Evolutionary conservation across 176 grass and related monocot species (phyloP), one percentile per base, ranked within the genome.

Genomic region (Musa troglodytarum): DNA sequence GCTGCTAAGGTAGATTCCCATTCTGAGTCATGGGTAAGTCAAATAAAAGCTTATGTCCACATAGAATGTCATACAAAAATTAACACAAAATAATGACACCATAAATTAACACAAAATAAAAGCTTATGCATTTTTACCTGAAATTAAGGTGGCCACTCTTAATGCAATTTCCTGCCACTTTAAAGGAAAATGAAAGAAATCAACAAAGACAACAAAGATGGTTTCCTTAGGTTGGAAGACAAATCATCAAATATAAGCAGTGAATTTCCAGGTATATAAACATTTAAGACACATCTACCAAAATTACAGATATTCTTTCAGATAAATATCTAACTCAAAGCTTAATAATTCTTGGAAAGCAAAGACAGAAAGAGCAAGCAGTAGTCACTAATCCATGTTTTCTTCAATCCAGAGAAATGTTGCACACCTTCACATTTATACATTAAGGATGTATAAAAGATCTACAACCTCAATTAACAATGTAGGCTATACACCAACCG

Each of bases 1-100:
- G 69, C 83, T 96, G 73, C 93, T 96, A 63, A 96, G 87, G 74
- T 96, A 96, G 84, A 96, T 79, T 74, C 93, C 93, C 93, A 96
- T 96, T n/a, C 68, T 70, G 68, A 51, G 28, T 16, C 9, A 70
- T 9, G 51, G 15, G 49, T 50, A 70, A 21, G 11, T 50, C 43
- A 2, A 20, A 10, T 51, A 70, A 20, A 50, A 20, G 67, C 8
- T 34, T 28, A 65, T 52, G 68, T 70, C 43, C 34, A n/a, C 50
- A 70, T 51, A 17, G 23, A 49, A n/a, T 8, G 20, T 9, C 17
- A 70, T 10, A 70, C 7, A 49, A 70, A 70, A 43, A 19, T 50
- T 10, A 20, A 70, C 50, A 8, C 23, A n/a, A 19, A 70, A 19
- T 70, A 50, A 50, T 70, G 8, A 50, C 16, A 14, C 9, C 43